Percentiles rank a stretch among this genome's conserved stretches.
phyloP scores from a whole-genome alignment of 1,284 basidiomycete genomes.

The Fomitopsis pinicola region DNA sequence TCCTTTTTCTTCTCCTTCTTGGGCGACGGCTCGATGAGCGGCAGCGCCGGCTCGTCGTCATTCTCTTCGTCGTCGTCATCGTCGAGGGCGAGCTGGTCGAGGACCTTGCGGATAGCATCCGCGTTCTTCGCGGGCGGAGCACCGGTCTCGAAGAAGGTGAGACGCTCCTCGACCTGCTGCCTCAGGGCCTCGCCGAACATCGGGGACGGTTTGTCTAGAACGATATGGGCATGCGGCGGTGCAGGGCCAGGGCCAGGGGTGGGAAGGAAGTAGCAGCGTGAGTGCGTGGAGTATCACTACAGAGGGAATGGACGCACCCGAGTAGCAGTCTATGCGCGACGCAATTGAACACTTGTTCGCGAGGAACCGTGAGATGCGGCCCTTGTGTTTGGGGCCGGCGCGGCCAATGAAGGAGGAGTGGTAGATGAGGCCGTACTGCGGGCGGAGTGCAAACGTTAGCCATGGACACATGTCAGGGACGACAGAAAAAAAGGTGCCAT shows the following conservation, averaged over 20 bases:
- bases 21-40: slow-evolving; percentile 49
- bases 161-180: slow-evolving; percentile 93
- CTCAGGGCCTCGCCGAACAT: slow-evolving; percentile 96
- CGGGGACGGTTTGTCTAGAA: slow-evolving; percentile 76
- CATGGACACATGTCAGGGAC: not conserved
- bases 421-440: slow-evolving; percentile 88
- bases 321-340: slow-evolving; percentile 96
- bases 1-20: slow-evolving; percentile 52
- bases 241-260: not conserved
- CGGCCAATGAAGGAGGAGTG: slow-evolving; percentile 96
- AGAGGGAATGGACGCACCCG: slow-evolving; percentile 46
- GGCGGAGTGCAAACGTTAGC: not conserved
- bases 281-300: not conserved
- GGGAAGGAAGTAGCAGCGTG: not conserved
- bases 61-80: slow-evolving; percentile 66
- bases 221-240: not conserved
- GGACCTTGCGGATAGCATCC: slow-evolving; percentile 85
- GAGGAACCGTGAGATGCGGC: slow-evolving; percentile 95
- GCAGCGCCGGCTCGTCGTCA: slow-evolving; percentile 44
- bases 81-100: slow-evolving; percentile 75
- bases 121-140: slow-evolving; percentile 81
- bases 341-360: slow-evolving; percentile 99
- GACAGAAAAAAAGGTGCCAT: slow-evolving; percentile 3
- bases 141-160: slow-evolving; percentile 93
- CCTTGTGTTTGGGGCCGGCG: slow-evolving; percentile 94